Base-by-base conservation (phyloP, 345 rosid species). In the Brassica cretica region DNA sequence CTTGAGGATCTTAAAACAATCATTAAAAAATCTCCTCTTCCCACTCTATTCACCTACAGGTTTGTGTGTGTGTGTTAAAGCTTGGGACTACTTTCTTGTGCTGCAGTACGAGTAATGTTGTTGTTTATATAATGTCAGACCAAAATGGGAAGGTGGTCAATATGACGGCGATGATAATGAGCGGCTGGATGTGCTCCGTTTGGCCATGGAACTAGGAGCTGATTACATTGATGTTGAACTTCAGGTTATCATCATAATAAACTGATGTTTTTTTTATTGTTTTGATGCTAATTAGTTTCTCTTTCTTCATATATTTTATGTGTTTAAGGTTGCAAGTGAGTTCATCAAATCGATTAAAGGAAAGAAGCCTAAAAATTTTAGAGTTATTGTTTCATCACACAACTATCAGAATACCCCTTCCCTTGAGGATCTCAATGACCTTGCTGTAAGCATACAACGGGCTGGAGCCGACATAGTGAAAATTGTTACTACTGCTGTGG, bases 121-220 rank as follows among this genome's bases (percentile, higher is more conserved):
- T 24, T 69, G 5, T 19, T 5, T 15, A 16, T 60, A 7, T 82
- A 6, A 19, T 27, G 73, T 3, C 7, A 94, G 98, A 72, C 98
- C 98, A 59, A 88, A 73, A 70, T 92, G 98, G 98, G 98, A 94
- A 84, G 98, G 97, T 29, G 98, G 98, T 64, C 87, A 82, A 24
- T 91, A 94, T 76, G 97, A 84, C 51, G 98, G 97, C 56, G 98
- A 89, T 76, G 98, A 94, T 72, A 86, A 80, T 3, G 21, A 85
- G 78, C 78, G 98, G 15, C 75, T 78, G 68, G 92, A 88, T 69
- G 90, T 82, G 14, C 95, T 92, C 71, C 86, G 82, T 46, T 78
- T 92, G 75, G 98, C 98, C 61, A 88, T 91, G 93, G 97, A 92
- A 74, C 60, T 92, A 59, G 98, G 98, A 81, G 98, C 98, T 79